Conservation (phyloP, 768 basidiomycete genomes). For the Amanita inopinata region DNA sequence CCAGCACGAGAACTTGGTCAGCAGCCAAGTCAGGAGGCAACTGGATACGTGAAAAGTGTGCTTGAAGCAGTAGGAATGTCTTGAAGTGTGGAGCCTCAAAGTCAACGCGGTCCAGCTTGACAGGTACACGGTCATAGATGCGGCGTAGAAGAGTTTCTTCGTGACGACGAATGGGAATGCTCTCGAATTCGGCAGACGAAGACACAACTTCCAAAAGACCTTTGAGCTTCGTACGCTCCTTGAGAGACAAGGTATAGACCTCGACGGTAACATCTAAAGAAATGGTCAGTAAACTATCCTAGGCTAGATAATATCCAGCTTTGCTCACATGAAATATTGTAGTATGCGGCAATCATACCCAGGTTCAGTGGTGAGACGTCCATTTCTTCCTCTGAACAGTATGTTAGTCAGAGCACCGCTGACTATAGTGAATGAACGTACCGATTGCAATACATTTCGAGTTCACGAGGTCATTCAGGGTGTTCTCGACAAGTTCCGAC, state of each 20-base stretch:
- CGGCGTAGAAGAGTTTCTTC: conserved; percentile 79
- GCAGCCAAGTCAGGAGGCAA: conserved; percentile 90
- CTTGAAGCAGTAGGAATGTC: conserved; percentile 92
- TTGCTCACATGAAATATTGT: conserved; percentile 80
- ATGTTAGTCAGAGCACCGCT: neutral
- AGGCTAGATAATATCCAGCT: neutral
- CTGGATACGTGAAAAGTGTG: conserved; percentile 90
- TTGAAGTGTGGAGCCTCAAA: conserved; percentile 98
- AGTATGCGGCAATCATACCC: conserved; percentile 98
- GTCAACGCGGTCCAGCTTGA: conserved; percentile 76
- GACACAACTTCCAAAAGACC: conserved; percentile 95
- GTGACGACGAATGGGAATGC: conserved; percentile 89
- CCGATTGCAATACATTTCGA: conserved; percentile 94
- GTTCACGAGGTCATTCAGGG: conserved; percentile 81
- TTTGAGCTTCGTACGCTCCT: conserved; percentile 94
- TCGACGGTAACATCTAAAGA: conserved; percentile 93
- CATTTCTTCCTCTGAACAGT: conserved; percentile 75
- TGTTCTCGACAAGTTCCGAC: conserved; percentile 92
- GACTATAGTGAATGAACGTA: conserved; percentile 19
- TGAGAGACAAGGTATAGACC: conserved; percentile 91
- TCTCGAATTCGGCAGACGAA: conserved; percentile 94
- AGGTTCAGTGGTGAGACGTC: conserved; percentile 86
- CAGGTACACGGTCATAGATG: conserved; percentile 93
- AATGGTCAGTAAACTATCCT: no score
- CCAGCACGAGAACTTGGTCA: conserved; percentile 80